Base-by-base conservation (phyloP, 106 monocot species). In the Alisma plantagoaquatica region DNA sequence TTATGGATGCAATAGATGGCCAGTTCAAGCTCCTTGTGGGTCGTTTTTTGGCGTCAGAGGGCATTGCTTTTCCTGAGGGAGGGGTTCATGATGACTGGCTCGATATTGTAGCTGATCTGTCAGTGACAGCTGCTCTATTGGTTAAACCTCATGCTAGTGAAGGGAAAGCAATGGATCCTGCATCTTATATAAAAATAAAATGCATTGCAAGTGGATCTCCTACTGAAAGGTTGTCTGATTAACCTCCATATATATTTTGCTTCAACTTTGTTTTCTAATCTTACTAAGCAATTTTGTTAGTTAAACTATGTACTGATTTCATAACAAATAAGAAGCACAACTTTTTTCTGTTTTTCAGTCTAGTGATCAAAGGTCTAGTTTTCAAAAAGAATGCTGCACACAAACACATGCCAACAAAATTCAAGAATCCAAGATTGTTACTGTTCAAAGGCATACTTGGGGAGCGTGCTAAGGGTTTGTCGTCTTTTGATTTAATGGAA, bases 111-210 rank as follows among this genome's bases (percentile, higher is more conserved):
- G 67, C 79, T 27, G 66, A 69, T 28, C 71, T 99, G 46, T 99
- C 98, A 23, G 90, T 89, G 98, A 70, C 85, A 62, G 85, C 98
- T 72, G 90, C 85, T n/a, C 49, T 72, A 29, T 72, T 99, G 31
- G 53, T 99, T 41, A 86, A 82, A 35, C 90, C 98, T 26, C 81
- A 79, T 71, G 84, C 80, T 46, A 78, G 50, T 28, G 69, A 84
- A 52, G 98, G 98, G 35, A 86, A 63, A 59, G 85, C 82, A 32
- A 99, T 99, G 98, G 98, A 99, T 82, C 90, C 90, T 52, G 75
- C 68, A 9, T 76, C 67, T 22, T 98, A 90, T 74, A 70, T 90
- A 46, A 98, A 98, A 69, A 74, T 98, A 10, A 98, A 98, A 61
- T 98, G 90, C 57, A 41, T 86, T 64, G 90, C 85, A 63, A 64